phyloP scores from a whole-genome alignment of 2,329 filamentous ascomycete species.

The Colletotrichum lini region DNA sequence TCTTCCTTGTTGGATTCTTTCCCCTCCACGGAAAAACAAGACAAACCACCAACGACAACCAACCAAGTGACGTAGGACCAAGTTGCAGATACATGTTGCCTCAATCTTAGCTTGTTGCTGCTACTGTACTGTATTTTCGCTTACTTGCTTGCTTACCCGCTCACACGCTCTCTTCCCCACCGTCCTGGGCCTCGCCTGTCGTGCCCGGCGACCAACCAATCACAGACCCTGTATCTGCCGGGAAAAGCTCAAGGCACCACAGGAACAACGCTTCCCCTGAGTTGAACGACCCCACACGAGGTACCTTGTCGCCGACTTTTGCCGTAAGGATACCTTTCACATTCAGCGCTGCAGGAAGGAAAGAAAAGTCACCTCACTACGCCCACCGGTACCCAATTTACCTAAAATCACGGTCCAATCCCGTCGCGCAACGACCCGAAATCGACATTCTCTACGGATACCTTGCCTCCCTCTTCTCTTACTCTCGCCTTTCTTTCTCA shows the following conservation, averaged over 20 bases:
- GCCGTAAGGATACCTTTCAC: neutral
- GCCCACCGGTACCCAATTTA: conserved; percentile 39
- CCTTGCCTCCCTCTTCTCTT: conserved; percentile 18
- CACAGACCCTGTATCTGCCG: conserved; percentile 7
- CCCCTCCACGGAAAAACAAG: neutral
- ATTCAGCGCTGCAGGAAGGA: neutral
- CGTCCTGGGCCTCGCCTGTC: neutral
- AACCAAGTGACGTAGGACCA: conserved; percentile 21
- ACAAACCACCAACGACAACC: conserved; percentile 7
- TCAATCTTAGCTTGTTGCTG: neutral
- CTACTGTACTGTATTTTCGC: neutral
- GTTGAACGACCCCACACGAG: neutral
- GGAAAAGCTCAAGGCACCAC: conserved; percentile 28
- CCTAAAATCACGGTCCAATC: conserved; percentile 41
- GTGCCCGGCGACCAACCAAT: conserved; percentile 24
- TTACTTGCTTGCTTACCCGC: neutral
- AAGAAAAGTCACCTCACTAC: conserved; percentile 14
- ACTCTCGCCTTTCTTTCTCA: conserved; percentile 9
- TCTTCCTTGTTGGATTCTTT: neutral
- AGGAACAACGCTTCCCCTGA: neutral
- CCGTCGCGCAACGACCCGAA: conserved; percentile 34
- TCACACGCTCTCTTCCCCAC: neutral
- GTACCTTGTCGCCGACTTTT: neutral
- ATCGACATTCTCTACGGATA: conserved; percentile 30
- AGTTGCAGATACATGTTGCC: conserved; percentile 1